Evolutionary conservation across 2,329 filamentous ascomycete genomes (phyloP), one percentile per base, ranked within the genome.

Genomic region (Ilyonectria mors-panacis): DNA sequence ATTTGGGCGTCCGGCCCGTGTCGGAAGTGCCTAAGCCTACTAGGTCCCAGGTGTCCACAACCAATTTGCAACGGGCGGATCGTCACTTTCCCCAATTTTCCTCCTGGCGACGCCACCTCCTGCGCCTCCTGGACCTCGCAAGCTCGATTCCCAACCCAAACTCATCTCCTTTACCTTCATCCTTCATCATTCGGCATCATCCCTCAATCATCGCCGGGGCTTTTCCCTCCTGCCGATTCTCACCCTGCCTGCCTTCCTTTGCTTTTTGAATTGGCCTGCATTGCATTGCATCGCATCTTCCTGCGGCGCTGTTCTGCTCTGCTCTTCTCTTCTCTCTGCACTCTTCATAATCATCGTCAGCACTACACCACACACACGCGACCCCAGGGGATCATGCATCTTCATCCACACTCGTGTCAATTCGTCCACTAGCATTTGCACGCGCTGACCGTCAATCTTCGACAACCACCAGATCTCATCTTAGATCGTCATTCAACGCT

Each of bases 1-100:
- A 61, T 59, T 59, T 53, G 63, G 63, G 63, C 63, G 47, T 66
- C 51, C 62, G 65, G 66, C 61, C 65, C 59, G 71, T 66, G 70
- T 70, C 69, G 73, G 65, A 53, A 63, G 56, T 63, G 70, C 57
- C 59, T 63, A 61, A 45, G 44, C 26, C 42, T 26, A n/a, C 50
- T 28, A 55, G 35, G 50, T 21, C 4, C 15, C 17, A 26, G 50
- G 56, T 69, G 58, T 56, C 73, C 73, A 75, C 73, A 72, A 35
- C 70, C 70, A 75, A 75, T 75, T 75, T 75, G 66, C 71, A 75
- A 65, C 66, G 50, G 70, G 71, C 71, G 71, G 73, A 75, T 75
- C 73, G 70, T 75, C 67, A 71, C 73, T 70, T 70, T 75, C 68
- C 71, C 48, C 63, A 58, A 63, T 63, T 63, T 63, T 61, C 57